Conservation (phyloP, 176 grass and related monocot genomes). For the Poa annua region DNA sequence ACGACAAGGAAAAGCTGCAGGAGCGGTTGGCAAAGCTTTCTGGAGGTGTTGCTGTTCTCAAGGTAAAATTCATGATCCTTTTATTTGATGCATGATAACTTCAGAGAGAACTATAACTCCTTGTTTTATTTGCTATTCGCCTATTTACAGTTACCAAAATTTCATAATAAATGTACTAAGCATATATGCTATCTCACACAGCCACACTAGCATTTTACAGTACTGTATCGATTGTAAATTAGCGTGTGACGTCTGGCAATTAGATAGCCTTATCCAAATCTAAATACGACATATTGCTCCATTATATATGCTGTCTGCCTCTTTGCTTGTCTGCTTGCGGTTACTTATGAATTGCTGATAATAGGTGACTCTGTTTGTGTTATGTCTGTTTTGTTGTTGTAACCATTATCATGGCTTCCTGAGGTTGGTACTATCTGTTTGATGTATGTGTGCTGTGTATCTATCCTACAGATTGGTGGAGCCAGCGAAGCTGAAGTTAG, state of each 20-base stretch:
- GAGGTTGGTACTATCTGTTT: constrained; percentile 12
- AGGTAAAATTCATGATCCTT: constrained; percentile 53
- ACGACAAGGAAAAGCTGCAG: constrained; percentile 91
- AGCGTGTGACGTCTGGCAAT: neutral
- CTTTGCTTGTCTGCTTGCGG: neutral
- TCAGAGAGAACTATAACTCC: neutral
- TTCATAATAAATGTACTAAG: constrained; percentile 2
- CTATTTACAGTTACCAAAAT: neutral
- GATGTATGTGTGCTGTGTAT: neutral
- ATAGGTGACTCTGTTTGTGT: neutral
- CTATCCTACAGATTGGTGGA: constrained; percentile 77
- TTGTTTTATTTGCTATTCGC: neutral
- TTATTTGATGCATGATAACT: neutral
- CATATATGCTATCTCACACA: neutral
- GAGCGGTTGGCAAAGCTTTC: constrained; percentile 92
- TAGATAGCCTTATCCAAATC: neutral
- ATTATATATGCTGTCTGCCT: neutral
- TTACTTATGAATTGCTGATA: neutral
- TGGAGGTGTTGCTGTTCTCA: constrained; percentile 95
- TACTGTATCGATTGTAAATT: neutral
- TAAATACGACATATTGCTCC: neutral
- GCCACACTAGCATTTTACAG: constrained; percentile 9
- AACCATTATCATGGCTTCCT: neutral
- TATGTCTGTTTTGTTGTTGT: neutral
- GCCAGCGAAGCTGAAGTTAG: constrained; percentile 92